Conservation (phyloP, 345 rosid species). For the Rhizophora mangle region DNA sequence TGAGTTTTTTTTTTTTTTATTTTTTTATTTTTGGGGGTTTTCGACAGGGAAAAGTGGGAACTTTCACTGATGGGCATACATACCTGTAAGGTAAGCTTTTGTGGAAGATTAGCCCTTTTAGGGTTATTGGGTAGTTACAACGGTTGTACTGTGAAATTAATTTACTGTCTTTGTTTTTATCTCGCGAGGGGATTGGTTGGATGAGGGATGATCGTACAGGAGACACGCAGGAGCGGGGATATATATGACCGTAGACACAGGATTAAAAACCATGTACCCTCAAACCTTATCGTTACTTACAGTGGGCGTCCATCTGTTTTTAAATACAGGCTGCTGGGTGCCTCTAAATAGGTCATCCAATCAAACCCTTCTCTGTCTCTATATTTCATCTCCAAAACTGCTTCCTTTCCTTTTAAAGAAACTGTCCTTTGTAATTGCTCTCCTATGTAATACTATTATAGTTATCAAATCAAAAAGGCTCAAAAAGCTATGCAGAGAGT, state of each 20-base stretch:
- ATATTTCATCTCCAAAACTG: neutral
- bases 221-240: too few relatives aligned
- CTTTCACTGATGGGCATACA: neutral
- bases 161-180: neutral
- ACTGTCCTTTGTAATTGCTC: neutral
- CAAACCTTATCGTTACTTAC: neutral
- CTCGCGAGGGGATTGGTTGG: neutral
- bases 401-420: constrained; percentile 37
- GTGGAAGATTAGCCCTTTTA: neutral
- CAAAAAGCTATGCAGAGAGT: neutral
- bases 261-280: too few relatives aligned
- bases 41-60: neutral
- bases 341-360: constrained; percentile 19
- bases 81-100: neutral
- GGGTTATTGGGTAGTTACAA: neutral
- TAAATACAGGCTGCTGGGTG: constrained; percentile 30
- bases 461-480: neutral
- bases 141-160: neutral
- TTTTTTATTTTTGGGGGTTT: neutral
- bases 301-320: constrained; percentile 7
- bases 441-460: neutral
- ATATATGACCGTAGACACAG: too few relatives aligned
- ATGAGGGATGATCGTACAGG: too few relatives aligned
- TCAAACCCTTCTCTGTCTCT: constrained; percentile 1
- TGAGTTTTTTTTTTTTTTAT: neutral